These are phyloP conservation scores for Pichia terricola DNA, from an alignment of 1,139 yeast species.

Conservation along the genomic window DNA sequence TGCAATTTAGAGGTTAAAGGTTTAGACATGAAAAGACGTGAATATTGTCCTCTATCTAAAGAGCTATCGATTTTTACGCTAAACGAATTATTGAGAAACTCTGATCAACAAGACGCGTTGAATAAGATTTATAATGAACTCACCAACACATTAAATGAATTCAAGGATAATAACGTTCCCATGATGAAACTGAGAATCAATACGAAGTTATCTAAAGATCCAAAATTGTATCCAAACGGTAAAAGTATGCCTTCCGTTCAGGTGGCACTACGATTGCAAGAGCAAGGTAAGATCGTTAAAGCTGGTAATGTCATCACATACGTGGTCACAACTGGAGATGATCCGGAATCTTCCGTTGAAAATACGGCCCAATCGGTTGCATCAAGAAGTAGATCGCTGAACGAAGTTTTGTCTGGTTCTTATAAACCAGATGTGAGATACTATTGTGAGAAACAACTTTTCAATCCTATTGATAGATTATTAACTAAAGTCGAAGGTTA, in stretches of 20 bases:
- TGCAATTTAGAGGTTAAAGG: slow-evolving; percentile 83
- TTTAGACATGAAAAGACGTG: slow-evolving; percentile 94
- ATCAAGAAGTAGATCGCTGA: slow-evolving; percentile 71
- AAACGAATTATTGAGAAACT: slow-evolving; percentile 59
- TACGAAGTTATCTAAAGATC: slow-evolving; percentile 70
- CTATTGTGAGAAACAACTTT: slow-evolving; percentile 80
- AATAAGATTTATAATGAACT: slow-evolving; percentile 65
- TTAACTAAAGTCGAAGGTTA: slow-evolving; percentile 81
- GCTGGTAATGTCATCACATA: slow-evolving; percentile 89
- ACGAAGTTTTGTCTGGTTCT: slow-evolving; percentile 46
- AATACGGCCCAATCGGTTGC: slow-evolving; percentile 32
- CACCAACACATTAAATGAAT: slow-evolving; percentile 48
- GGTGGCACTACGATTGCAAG: slow-evolving; percentile 74
- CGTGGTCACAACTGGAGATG: slow-evolving; percentile 44
- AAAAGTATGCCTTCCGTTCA: slow-evolving; percentile 88
- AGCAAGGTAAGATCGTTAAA: slow-evolving; percentile 73
- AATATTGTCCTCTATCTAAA: slow-evolving; percentile 85
- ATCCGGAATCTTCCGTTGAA: slow-evolving; percentile 22
- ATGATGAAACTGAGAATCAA: slow-evolving; percentile 62
- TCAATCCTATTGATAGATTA: slow-evolving; percentile 85
- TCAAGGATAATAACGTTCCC: slow-evolving; percentile 53
- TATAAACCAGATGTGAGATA: slow-evolving; percentile 66
- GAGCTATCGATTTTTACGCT: slow-evolving; percentile 75
- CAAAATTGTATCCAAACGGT: slow-evolving; percentile 64
- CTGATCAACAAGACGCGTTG: slow-evolving; percentile 71